Evolutionary conservation across 2,329 filamentous ascomycete genomes (phyloP), one percentile per base, ranked within the genome.

Genomic region (Aureobasidium melanogenum): DNA sequence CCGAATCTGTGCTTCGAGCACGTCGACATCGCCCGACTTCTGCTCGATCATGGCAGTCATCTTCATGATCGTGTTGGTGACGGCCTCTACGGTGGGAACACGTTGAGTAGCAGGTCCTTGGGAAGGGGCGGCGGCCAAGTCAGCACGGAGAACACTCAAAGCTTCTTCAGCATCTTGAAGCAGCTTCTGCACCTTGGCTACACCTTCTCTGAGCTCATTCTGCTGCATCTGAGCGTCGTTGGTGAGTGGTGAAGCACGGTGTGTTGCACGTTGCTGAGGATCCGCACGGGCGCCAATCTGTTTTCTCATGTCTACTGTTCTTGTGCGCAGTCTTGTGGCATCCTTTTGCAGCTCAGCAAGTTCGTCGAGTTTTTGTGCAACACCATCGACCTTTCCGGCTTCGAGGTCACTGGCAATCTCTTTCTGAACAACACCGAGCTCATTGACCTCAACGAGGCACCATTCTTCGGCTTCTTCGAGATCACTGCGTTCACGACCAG

Each of bases 41-140:
- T 91, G 90, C 78, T 97, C 90, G 0, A 89, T 89, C 87, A 97
- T 93, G 63, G 80, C 83, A 36, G 92, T 97, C 88, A 99, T 92
- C 70, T 94, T 96, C 62, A 81, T 80, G 66, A 99, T 96, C 0
- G 94, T 99, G 63, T 89, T 89, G 67, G 92, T 87, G 22, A 99
- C 89, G 0, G 91, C 90, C 68, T 97, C 94, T 10, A 97, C 89
- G 0, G 92, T 97, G 0, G 94, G 94, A 5, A 87, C 83, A 12
- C 32, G 48, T 30, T 70, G 81, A 44, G 77, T 76, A 2, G 77
- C 71, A 52, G 77, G 77, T 19, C 80, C 81, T 8, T 80, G 79
- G 3, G 52, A 41, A 5, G 61, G 73, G 26, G 76, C 75, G 22
- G 84, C 81, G 0, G 88, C 87, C 19, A 97, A 80, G 67, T 87